Evolutionary conservation across 345 rosid species (phyloP), one percentile per base, ranked within the genome.

Genomic region (Moringa oleifera): DNA sequence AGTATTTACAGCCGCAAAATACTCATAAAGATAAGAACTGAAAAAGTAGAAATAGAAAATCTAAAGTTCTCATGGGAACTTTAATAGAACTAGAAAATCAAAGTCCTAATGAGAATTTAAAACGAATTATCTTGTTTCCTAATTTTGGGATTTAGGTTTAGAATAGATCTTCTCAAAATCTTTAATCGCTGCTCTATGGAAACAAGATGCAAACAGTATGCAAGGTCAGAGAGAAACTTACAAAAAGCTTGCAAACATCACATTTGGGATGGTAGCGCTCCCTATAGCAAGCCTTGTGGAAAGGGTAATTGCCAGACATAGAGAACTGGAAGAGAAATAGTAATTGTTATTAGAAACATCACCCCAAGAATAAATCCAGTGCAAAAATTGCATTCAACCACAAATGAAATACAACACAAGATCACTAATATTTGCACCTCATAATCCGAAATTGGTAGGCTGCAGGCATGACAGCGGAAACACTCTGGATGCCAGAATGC

Each of bases 401-500:
- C 7, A 53, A 51, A 61, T 45, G 18, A 18, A 51, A 41, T 18
- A 33, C 25, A 37, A 61, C 31, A n/a, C 62, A 18, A 36, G 53
- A 67, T 15, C 20, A 55, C 37, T 33, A 11, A 4, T 58, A 56
- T 20, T 23, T 61, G 67, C 71, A 95, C 99, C 98, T 91, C 97
- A 58, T 73, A 82, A 79, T 95, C 99, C 57, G 90, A 74, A 61
- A 95, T 95, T 7, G 98, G 96, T 28, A 66, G 80, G 61, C 77
- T 85, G 73, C 99, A 95, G 63, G 81, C 85, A 68, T 73, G 66
- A 79, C 99, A 95, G 22, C 85, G 73, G 76, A 95, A 91, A 73
- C 99, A 95, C 77, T 84, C 84, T 31, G 98, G 97, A 80, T 95
- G 99, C 99, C 99, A 91, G 64, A 83, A 73, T 65, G 83, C 75